A percentile compares a stretch with the other conserved stretches of the same genome.
Evolutionary conservation across 768 basidiomycete species (phyloP).

Genomic region (Kwoniella europaea): DNA sequence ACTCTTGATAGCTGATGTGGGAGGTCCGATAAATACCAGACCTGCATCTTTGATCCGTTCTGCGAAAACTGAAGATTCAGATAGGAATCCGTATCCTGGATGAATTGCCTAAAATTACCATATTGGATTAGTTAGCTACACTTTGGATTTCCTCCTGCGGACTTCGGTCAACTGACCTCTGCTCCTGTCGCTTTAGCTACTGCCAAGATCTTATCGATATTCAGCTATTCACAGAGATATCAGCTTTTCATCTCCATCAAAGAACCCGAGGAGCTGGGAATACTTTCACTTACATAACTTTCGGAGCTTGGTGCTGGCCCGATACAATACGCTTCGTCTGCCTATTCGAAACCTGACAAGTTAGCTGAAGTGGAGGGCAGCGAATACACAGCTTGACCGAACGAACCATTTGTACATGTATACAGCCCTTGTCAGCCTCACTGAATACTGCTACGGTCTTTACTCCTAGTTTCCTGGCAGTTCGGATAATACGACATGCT

Average conservation of each 20-base stretch:
- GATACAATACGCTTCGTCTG: constrained; percentile 89
- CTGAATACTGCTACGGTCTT: constrained; percentile 91
- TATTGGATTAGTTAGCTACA: background rate
- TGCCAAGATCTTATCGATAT: constrained; percentile 85
- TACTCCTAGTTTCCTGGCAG: constrained; percentile 83
- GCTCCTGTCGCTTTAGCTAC: constrained; percentile 80
- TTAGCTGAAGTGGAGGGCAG: background rate
- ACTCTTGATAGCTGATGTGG: constrained; percentile 80
- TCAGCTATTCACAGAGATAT: constrained; percentile 63
- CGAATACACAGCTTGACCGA: constrained; percentile 48
- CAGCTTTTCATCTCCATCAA: background rate
- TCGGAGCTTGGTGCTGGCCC: constrained; percentile 87
- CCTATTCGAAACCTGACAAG: constrained; percentile 57
- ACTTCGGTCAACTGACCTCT: constrained; percentile 64
- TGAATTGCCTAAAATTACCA: constrained; percentile 73
- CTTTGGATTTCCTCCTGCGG: too few relatives aligned
- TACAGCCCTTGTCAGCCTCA: constrained; percentile 76
- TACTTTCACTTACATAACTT: constrained; percentile 73
- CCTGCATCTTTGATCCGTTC: constrained; percentile 74
- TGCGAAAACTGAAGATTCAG: constrained; percentile 86
- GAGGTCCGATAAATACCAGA: constrained; percentile 88
- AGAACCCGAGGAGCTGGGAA: background rate
- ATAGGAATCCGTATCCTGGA: constrained; percentile 91
- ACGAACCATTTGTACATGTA: constrained; percentile 75
- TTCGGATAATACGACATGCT: constrained; percentile 91